Evolutionary conservation across 495 filamentous ascomycete genomes (phyloP), one percentile per base, ranked within the genome.

Genomic region (Neurospora terricola): DNA sequence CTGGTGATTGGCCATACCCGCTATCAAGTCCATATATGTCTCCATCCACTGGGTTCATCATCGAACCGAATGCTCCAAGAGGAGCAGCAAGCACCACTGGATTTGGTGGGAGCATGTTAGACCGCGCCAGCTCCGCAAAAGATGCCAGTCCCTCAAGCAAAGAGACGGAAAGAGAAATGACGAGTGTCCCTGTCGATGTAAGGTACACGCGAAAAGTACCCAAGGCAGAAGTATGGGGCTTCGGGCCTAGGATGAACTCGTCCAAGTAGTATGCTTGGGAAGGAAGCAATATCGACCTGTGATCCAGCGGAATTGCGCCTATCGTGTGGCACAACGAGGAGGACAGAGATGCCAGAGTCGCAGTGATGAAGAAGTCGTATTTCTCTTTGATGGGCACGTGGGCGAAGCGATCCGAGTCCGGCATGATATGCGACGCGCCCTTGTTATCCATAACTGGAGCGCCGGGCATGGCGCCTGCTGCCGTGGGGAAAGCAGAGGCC

Each of bases 171-270:
- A 86, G 71, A 12, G 81, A 83, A 68, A 86, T 82, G 66, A 85
- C 77, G 12, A 87, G 78, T 30, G 82, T 82, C 6, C 85, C 85
- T 1, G 81, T 85, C 12, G 85, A 85, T 1, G 85, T 86, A 59
- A 87, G 73, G 43, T 87, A 86, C 34, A 82, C 81, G 7, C 84
- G 83, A 48, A 87, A 80, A 4, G 82, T 85, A 30, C 81, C 84
- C n/a, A 86, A 73, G 14, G 81, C 80, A 9, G 78, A 77, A 3
- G 80, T 78, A 18, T 79, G 76, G 1, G 72, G 69, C 45, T 75
- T 43, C 30, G 69, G 69, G 59, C 68, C 54, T 36, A 73, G 73
- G 37, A 80, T 77, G 40, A 71, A 74, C 34, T 81, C 75, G 11
- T 77, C 73, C 8, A 73, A 27, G 23, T 76, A 73, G 21, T 76